Evolutionary conservation across 1,139 yeast species (phyloP), one percentile per base, ranked within the genome.

Genomic region (Candida sojae): DNA sequence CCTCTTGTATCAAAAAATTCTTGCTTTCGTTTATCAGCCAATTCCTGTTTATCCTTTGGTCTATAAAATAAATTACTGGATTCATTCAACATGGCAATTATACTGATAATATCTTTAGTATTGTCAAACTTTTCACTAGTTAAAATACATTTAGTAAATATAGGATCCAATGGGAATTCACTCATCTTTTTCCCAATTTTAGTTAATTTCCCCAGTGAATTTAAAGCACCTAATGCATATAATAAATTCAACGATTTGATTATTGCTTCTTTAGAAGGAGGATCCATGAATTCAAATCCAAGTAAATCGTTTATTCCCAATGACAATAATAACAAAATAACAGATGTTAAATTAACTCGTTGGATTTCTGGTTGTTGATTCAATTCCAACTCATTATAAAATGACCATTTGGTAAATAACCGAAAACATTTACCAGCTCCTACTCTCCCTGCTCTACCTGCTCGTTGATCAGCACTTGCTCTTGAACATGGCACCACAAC

Each of bases 361-460:
- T 93, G 75, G 65, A 93, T 92, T 70, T 93, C 99, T 1, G 99
- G 99, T 63, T 92, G 89, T 58, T 96, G 87, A 66, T 95, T 98
- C 62, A 92, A 97, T 55, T 90, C 88, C 59, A 93, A 78, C 66
- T 93, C 98, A 64, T 90, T 88, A 63, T 91, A 84, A 77, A 89
- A 93, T 70, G 74, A 58, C 2, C 99, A 98, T 61, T 91, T 97
- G 0, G 99, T 93, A 70, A 93, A 93, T 49, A 93, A 77, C 62
- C 99, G 80, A 80, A 92, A 93, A 70, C 98, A 92, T 67, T 93
- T 93, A 64, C 99, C 99, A 7, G 99, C 98, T 62, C 96, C 82
- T 5, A 98, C 93, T 82, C 99, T 95, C 76, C 99, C 99, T 49
- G 99, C 99, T 82, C 99, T 91, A 80, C 99, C 99, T 31, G 99